Evolutionary conservation across 75 land plant genomes (phyloP), one percentile per base, ranked within the genome.

Genomic region (Pseudotsuga menziesii): DNA sequence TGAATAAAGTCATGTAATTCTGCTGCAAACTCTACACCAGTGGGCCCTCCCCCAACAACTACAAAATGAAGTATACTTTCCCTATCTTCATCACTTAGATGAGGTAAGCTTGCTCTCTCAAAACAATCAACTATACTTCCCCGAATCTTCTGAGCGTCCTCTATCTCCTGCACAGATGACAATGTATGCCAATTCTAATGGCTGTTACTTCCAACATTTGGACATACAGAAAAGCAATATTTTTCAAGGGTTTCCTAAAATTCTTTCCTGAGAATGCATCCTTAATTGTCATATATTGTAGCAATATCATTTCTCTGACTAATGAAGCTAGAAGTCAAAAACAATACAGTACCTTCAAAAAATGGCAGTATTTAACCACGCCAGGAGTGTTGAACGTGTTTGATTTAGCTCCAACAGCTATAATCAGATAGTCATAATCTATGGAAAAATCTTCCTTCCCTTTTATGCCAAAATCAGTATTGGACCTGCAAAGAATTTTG

Each of bases 301-400:
- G 72, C 11, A 69, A 2, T 23, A 69, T 41, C 13, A n/a, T 67
- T 67, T 19, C 12, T 69, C 39, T n/a, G 16, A 36, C 44, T 17
- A 69, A 20, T 19, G 48, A 35, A 69, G 11, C 54, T 12, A 41
- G 7, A 64, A 19, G 15, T 69, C 52, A 69, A 29, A 32, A 79
- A 15, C 61, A 22, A 11, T 63, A 36, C 12, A n/a, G 22, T 83
- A 92, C 97, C 92, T 97, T 97, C 81, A 97, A 72, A 82, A 97
- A 97, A 83, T 97, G 98, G 75, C 98, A 94, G 80, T 97, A 78
- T 59, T 97, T 95, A 41, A 44, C 78, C 16, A 97, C 99, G 17
- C 99, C 99, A 72, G 95, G 93, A n/a, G 98, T 97, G 71, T 97
- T 97, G 73, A 97, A 97, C 58, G 99, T 97, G 72, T 94, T 94